Conservation (phyloP, 148 eudicot species). For the Chenopodium suecicum region DNA sequence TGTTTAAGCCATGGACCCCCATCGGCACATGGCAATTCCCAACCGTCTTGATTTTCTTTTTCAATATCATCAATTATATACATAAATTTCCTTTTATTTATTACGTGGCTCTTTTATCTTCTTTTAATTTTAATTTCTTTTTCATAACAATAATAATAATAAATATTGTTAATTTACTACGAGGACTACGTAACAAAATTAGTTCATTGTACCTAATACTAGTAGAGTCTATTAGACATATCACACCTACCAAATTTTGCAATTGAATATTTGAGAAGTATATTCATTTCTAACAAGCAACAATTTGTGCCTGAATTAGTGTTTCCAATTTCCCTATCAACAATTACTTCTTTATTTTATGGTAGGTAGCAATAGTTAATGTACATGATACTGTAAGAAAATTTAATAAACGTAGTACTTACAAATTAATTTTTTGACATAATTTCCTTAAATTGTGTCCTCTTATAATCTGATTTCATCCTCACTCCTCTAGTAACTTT, state of each 20-base stretch:
- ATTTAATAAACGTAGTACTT: too few relatives aligned
- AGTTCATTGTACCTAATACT: constrained; percentile 11
- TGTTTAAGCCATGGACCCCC: constrained; percentile 30
- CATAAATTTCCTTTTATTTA: neutral
- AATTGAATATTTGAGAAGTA: neutral
- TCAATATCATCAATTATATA: neutral
- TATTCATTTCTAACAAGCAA: constrained; percentile 7
- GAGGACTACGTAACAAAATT: neutral
- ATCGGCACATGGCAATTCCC: constrained; percentile 46
- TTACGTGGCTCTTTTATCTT: neutral
- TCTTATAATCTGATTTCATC: neutral
- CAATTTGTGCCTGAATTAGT: constrained; percentile 7
- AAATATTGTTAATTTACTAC: too few relatives aligned
- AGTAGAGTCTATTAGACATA: neutral
- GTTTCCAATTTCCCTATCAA: neutral
- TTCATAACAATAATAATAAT: too few relatives aligned
- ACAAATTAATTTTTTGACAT: too few relatives aligned
- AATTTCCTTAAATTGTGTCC: too few relatives aligned
- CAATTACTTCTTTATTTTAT: neutral
- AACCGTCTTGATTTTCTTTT: constrained; percentile 11
- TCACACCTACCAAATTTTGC: neutral
- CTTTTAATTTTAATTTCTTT: neutral
- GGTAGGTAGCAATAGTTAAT: too few relatives aligned
- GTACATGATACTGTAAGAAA: too few relatives aligned
- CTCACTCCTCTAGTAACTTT: neutral